Evolutionary conservation across 371 early-diverging fungal species (phyloP).

Genomic region (Umbelopsis sp.): DNA sequence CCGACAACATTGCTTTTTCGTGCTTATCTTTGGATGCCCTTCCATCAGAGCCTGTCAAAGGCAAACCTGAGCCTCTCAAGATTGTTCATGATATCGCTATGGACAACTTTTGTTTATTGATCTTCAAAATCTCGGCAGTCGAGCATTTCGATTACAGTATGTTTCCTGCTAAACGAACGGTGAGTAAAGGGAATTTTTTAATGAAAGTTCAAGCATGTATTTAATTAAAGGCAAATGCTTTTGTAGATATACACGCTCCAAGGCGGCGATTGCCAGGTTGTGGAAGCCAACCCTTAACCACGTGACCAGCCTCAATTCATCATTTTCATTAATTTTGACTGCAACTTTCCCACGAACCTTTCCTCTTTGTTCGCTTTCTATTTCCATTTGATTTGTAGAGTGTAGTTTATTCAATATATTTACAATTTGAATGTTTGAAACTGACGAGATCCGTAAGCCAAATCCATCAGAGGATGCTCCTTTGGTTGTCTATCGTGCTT

Average conservation of each 20-base stretch:
- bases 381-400: conserved; percentile 16
- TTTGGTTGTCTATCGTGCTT: background rate
- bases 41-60: conserved; percentile 20
- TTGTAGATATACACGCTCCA: background rate
- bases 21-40: conserved; percentile 59
- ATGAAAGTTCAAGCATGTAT: too few species aligned
- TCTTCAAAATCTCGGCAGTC: conserved; percentile 69
- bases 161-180: conserved; percentile 58
- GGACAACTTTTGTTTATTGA: conserved; percentile 76
- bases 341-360: conserved; percentile 17
- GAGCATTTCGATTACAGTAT: conserved; percentile 59
- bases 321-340: background rate
- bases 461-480: background rate
- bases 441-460: conserved; percentile 45
- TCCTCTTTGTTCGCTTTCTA: conserved; percentile 5
- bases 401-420: conserved; percentile 20
- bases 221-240: too few species aligned
- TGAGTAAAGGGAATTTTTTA: conserved; percentile 28
- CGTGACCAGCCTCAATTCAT: background rate
- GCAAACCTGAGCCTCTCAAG: conserved; percentile 20
- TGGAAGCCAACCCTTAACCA: conserved; percentile 1
- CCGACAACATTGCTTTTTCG: conserved; percentile 52
- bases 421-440: conserved; percentile 36
- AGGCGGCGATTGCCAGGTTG: background rate
- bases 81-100: conserved; percentile 69